Evolutionary conservation across 495 filamentous ascomycete species (phyloP), one percentile per base, ranked within the genome.

Genomic region (Aspergillus cavernicola): DNA sequence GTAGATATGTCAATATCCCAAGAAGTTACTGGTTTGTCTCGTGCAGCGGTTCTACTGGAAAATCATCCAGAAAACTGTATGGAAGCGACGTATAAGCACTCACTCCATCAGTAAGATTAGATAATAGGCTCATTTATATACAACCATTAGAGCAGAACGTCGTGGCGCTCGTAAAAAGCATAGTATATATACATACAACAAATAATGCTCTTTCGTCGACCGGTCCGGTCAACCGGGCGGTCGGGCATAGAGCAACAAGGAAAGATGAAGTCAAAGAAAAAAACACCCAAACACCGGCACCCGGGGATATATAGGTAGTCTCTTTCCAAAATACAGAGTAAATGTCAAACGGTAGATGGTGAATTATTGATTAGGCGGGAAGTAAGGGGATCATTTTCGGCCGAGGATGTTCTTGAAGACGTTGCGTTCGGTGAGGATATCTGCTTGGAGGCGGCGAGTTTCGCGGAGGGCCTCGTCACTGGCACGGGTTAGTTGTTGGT

Each of bases 381-480:
- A 52, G 33, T 18, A 49, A 48, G 36, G 37, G n/a, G n/a, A n/a
- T 58, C 29, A 50, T 33, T 35, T 45, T 55, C 58, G 61, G 46
- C 58, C 68, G 60, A 71, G 66, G 29, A 79, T 53, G 24, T 65
- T 63, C 55, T 71, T 74, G 51, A 84, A 76, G 52, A 77, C 75
- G 56, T 81, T 74, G 46, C 81, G 73, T 72, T 86, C 84, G 41
- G 74, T 69, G 46, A 72, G 69, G 59, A 88, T 81, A 44, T 82
- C 78, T 20, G 72, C 69, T 55, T 95, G 85, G 50, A 97, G 77
- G 62, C 79, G 82, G 59, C 87, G 80, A 54, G 92, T 95, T 72
- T 87, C 82, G 45, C 85, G 83, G 59, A 93, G 81, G 33, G 93
- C 91, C 55, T 90, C 88, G 59, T 98, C 93, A 63, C 85, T 87